Evolutionary conservation across 2,329 filamentous ascomycete species (phyloP).

Genomic region (Verticillium dahliae): DNA sequence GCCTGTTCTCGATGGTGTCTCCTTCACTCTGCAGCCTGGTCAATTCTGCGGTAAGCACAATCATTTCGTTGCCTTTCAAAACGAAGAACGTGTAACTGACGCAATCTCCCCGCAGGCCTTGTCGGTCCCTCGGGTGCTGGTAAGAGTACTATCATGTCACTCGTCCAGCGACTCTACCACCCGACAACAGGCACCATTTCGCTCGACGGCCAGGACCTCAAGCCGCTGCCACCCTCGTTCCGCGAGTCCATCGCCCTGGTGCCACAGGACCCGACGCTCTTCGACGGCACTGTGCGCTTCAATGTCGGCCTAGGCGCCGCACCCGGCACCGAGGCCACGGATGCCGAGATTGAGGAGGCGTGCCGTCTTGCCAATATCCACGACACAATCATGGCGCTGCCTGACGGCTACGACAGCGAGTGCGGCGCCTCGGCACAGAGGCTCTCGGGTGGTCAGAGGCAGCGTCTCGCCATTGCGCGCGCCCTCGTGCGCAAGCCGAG

Average conservation of each 20-base stretch:
- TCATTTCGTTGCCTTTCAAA: no score
- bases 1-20: slow-evolving; percentile 35
- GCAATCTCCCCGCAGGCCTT: slow-evolving; percentile 13
- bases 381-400: slow-evolving; percentile 56
- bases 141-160: slow-evolving; percentile 39
- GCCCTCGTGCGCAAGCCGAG: slow-evolving; percentile 66
- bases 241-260: slow-evolving; percentile 49
- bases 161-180: slow-evolving; percentile 47
- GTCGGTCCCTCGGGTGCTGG: slow-evolving; percentile 40
- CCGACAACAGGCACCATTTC: slow-evolving; percentile 41
- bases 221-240: slow-evolving; percentile 24
- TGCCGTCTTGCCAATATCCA: slow-evolving; percentile 66
- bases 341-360: slow-evolving; percentile 58
- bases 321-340: slow-evolving; percentile 46
- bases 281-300: slow-evolving; percentile 49
- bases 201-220: slow-evolving; percentile 44
- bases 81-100: slow-evolving; percentile 1
- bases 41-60: slow-evolving; percentile 24
- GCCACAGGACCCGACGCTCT: slow-evolving; percentile 51
- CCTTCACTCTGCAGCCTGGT: slow-evolving; percentile 26
- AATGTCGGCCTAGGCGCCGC: slow-evolving; percentile 49
- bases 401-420: slow-evolving; percentile 59
- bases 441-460: slow-evolving; percentile 73
- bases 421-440: slow-evolving; percentile 67
- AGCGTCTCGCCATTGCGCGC: slow-evolving; percentile 71